Conservation (phyloP, 768 basidiomycete species). For the Auriscalpium vulgare region DNA sequence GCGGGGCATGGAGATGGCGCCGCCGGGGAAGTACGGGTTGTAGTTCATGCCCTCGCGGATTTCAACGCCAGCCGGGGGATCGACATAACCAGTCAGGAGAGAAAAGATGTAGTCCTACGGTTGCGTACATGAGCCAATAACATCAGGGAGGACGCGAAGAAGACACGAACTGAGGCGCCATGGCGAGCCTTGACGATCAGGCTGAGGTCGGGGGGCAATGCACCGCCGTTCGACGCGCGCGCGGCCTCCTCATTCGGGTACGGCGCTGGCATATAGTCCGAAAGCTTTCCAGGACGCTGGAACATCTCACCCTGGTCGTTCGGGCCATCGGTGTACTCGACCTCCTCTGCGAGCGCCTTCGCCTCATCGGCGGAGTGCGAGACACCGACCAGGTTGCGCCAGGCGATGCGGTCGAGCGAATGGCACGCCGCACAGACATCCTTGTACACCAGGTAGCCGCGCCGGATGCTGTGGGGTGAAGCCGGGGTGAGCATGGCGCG, state of each 20-base stretch:
- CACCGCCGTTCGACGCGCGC: conserved; percentile 87
- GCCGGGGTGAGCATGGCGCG: conserved; percentile 5
- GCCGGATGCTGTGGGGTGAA: conserved; percentile 62
- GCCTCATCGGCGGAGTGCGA: conserved; percentile 91
- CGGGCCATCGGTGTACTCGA: conserved; percentile 95
- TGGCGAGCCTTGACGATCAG: conserved; percentile 98
- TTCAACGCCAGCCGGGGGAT: conserved; percentile 92
- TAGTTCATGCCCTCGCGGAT: conserved; percentile 98
- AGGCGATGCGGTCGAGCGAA: conserved; percentile 97
- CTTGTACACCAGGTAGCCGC: conserved; percentile 95
- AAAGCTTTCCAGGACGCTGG: conserved; percentile 94
- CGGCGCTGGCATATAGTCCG: conserved; percentile 91
- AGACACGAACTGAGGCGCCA: conserved; percentile 78
- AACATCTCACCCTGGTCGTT: conserved; percentile 97
- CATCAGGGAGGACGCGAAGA: background rate
- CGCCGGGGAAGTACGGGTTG: conserved; percentile 98
- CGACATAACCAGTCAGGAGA: conserved; percentile 93
- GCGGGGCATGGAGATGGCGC: conserved; percentile 97
- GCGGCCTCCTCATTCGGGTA: conserved; percentile 99
- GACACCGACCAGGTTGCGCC: conserved; percentile 98
- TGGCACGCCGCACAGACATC: conserved; percentile 99
- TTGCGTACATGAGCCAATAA: too few relatives aligned
- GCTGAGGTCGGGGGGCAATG: conserved; percentile 93
- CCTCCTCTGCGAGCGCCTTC: conserved; percentile 88
- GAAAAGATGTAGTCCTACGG: conserved; percentile 92